A percentile compares a stretch with the other conserved stretches of the same genome.
phyloP scores from a whole-genome alignment of 768 basidiomycete genomes.

The Lepiota venenata region DNA sequence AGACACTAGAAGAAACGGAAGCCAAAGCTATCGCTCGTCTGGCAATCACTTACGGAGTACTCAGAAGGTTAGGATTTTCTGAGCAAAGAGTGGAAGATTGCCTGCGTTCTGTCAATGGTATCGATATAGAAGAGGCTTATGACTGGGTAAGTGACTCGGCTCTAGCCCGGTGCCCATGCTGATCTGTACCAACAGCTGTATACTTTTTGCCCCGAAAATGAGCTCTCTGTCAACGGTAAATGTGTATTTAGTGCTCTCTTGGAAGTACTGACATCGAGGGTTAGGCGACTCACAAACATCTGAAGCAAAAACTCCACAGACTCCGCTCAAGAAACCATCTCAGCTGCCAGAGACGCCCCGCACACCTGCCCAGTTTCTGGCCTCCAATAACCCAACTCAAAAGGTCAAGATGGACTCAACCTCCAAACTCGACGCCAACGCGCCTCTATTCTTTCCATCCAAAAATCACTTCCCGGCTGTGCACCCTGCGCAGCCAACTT shows the following conservation, averaged over 20 bases:
- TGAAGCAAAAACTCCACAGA: conserved; percentile 11
- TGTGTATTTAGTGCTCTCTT: background rate
- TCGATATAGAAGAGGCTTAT: conserved; percentile 84
- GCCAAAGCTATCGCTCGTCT: conserved; percentile 72
- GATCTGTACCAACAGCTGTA: conserved; percentile 47
- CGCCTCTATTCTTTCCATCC: conserved; percentile 34
- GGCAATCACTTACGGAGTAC: conserved; percentile 76
- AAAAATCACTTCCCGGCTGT: background rate
- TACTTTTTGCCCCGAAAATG: conserved; percentile 58
- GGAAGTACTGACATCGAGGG: background rate
- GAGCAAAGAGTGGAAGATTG: conserved; percentile 71
- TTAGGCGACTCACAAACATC: conserved; percentile 3
- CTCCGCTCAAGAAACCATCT: conserved; percentile 10
- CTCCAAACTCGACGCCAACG: conserved; percentile 33
- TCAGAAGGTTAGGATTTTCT: conserved; percentile 74
- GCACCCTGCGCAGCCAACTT: background rate
- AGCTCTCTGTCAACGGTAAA: conserved; percentile 43
- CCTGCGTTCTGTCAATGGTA: conserved; percentile 54
- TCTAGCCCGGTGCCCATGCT: background rate
- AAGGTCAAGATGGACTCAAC: conserved; percentile 13
- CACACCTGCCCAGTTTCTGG: conserved; percentile 29
- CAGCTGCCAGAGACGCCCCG: conserved; percentile 30
- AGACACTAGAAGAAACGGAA: conserved; percentile 49
- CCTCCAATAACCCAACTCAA: conserved; percentile 18
- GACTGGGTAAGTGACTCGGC: conserved; percentile 69